Evolutionary conservation across 2,329 filamentous ascomycete genomes (phyloP), one percentile per base, ranked within the genome.

Genomic region (Sclerotinia glacialis): DNA sequence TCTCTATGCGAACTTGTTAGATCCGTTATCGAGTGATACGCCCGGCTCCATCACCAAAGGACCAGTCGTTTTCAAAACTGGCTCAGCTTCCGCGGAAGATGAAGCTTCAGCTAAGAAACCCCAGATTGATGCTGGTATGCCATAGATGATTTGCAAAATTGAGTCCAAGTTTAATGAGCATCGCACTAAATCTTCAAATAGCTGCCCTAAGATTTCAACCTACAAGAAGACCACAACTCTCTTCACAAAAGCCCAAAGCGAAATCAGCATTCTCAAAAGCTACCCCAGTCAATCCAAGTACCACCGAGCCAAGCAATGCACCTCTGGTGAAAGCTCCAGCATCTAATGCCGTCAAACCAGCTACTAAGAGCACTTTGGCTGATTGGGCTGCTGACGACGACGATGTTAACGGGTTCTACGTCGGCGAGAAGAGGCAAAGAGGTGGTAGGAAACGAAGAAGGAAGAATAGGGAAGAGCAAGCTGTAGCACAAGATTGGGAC

Each of bases 321-420:
- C 69, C 74, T 42, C 67, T 74, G 14, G 68, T 75, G n/a, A 67
- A 75, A 16, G 61, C 76, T 16, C 68, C 76, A 56, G 68, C 75
- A 42, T 59, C 77, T 21, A 75, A 75, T 34, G 55, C 71, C 34
- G 72, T 78, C 7, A 77, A 80, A 60, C 79, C 80, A 31, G 80
- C 81, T 12, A 78, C 82, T 8, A 93, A 90, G 76, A 90, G 81
- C 67, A 90, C 86, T 0, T 82, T 96, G 53, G 90, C 91, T 50
- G 92, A 97, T 78, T 97, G 93, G 90, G 86, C 88, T 0, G 85
- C 85, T 3, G 90, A 92, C n/a, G 92, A 96, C 71, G 91, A 96
- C 66, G 92, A 92, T 73, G 83, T 85, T 37, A 84, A 86, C 71
- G 83, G 82, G 70, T 86, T 87, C 69, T 92, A 92, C 76, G 82